Base-by-base conservation (phyloP, 768 basidiomycete genomes). In the Crassisporium funariophilum region DNA sequence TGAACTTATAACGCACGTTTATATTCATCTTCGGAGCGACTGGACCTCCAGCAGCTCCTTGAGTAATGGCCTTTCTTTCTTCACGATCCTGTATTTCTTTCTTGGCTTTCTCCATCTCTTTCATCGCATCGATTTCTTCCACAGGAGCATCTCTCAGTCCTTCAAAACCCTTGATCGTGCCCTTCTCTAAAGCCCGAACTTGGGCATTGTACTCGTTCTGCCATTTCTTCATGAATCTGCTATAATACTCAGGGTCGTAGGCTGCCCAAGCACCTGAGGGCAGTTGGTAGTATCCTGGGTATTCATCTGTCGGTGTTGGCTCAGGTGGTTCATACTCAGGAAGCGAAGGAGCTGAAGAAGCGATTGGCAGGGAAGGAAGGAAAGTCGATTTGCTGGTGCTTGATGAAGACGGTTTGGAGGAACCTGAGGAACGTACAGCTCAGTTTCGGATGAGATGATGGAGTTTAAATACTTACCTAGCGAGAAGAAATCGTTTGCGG, bases 211-310 rank as follows among this genome's bases (percentile, higher is more conserved):
- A 90, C 19, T 85, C 86, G 13, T 64, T 62, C 57, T 88, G 74
- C 91, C 89, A 92, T 59, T 82, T 84, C 46, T 81, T 76, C 56
- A 82, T 74, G 62, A 85, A 87, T 36, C 71, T 76, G 15, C 72
- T 74, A 56, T 88, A 93, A 63, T 88, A 89, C 24, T 60, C 74
- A 0, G 79, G 65, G 41, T 93, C 88, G 58, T 92, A 76, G 0
- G 83, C 81, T 19, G 80, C 85, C 83, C 91, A 95, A 24, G 76
- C 65, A 13, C 91, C 91, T 5, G 88, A 86, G 0, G 91, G 89
- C 15, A 87, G 75, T 44, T 85, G 83, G 56, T 93, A 92, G 69
- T 93, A 94, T 5, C 91, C 91, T 1, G 91, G 91, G 63, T 91
- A 91, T 12, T 81, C 79, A 59, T 93, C 91, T 6, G 73, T 72